Evolutionary conservation across 768 basidiomycete species (phyloP).

Genomic region (Serendipita sp.): DNA sequence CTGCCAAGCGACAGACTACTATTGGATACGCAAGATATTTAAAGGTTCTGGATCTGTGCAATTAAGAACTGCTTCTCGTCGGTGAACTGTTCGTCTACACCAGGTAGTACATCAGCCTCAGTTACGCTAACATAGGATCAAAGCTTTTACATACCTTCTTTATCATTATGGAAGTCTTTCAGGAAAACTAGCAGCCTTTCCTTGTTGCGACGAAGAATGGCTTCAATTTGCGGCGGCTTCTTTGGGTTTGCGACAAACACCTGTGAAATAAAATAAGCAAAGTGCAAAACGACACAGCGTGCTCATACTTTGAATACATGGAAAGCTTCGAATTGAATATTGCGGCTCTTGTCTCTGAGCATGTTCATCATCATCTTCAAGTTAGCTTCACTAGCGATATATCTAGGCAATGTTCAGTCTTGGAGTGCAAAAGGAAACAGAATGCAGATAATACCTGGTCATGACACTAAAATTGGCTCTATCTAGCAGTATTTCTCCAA

Average conservation of each 20-base stretch:
- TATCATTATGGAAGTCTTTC: conserved; percentile 92
- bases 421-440: background rate
- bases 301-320: conserved; percentile 82
- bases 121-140: background rate
- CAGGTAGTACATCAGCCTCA: background rate
- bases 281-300: conserved; percentile 20
- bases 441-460: conserved; percentile 34
- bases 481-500: conserved; percentile 95
- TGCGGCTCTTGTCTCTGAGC: conserved; percentile 93
- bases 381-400: conserved; percentile 88
- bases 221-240: conserved; percentile 91
- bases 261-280: conserved; percentile 25
- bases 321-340: conserved; percentile 99
- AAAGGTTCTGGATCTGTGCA: conserved; percentile 73
- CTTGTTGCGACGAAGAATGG: conserved; percentile 81
- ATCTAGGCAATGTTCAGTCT: conserved; percentile 22
- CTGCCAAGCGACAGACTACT: background rate
- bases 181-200: conserved; percentile 83
- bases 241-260: conserved; percentile 97
- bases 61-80: conserved; percentile 96
- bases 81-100: conserved; percentile 82
- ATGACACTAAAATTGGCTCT: conserved; percentile 97
- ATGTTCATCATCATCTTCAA: conserved; percentile 99
- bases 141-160: conserved; percentile 49
- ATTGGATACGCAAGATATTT: conserved; percentile 6